Conservation (phyloP, 1,284 basidiomycete species). For the Laetiporus sulphureus region DNA sequence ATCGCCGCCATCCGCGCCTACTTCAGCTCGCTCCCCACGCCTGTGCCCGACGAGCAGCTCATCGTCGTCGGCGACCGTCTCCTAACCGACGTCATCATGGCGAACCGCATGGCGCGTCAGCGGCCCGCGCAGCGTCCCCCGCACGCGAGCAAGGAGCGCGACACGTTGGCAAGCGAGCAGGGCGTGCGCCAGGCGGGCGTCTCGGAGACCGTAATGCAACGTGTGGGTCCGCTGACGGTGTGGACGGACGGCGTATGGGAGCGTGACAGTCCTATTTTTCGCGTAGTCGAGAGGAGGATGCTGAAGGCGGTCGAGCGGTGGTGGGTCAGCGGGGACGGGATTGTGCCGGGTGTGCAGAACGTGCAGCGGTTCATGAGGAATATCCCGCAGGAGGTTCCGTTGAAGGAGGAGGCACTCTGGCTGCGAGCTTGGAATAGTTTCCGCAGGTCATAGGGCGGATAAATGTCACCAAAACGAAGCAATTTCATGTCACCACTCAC, state of each 20-base stretch:
- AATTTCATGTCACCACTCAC: no score
- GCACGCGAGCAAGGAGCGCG: background rate
- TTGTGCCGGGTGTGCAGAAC: no score
- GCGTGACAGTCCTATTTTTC: conserved; percentile 51
- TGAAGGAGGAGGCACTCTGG: no score
- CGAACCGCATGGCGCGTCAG: conserved; percentile 56
- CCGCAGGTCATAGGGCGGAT: no score
- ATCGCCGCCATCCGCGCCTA: conserved; percentile 62
- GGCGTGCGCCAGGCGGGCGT: conserved; percentile 7
- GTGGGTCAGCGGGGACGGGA: no score
- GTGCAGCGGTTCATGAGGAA: no score
- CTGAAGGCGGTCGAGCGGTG: conserved; percentile 40
- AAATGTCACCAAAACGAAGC: no score
- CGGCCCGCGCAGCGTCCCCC: conserved; percentile 1
- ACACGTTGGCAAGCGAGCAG: conserved; percentile 9
- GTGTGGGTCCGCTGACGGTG: conserved; percentile 49
- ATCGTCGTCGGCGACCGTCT: conserved; percentile 86
- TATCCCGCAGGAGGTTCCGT: no score
- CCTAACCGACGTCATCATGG: conserved; percentile 87
- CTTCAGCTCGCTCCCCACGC: conserved; percentile 44
- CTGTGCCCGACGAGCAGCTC: conserved; percentile 54
- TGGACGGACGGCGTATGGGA: conserved; percentile 69
- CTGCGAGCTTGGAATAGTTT: no score
- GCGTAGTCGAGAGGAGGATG: conserved; percentile 48
- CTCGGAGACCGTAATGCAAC: no score